These are phyloP conservation scores for Sporothrix brasiliensis DNA, from an alignment of 2,329 filamentous ascomycete genomes.

Conservation along the genomic window DNA sequence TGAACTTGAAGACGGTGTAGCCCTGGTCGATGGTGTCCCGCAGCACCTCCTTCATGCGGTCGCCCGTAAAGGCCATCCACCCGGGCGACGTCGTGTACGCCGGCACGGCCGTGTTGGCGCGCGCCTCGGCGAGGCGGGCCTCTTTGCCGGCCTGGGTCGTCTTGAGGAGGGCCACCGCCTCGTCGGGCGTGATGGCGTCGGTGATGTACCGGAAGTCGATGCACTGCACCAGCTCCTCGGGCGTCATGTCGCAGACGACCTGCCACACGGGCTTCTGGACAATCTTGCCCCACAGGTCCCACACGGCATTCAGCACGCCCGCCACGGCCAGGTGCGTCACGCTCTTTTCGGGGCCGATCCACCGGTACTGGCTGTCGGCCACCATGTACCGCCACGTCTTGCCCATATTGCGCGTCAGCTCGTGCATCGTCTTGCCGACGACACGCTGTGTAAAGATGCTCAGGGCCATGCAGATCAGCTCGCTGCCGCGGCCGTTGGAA, in stretches of 20 bases:
- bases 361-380: conserved; percentile 84
- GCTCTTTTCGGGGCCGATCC: conserved; percentile 93
- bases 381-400: conserved; percentile 91
- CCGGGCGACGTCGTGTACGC: conserved; percentile 90
- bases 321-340: conserved; percentile 90
- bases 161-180: conserved; percentile 72
- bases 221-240: conserved; percentile 81
- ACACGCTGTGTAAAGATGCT: conserved; percentile 77
- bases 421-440: conserved; percentile 72
- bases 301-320: conserved; percentile 86
- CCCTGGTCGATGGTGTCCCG: conserved; percentile 75
- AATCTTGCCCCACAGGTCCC: conserved; percentile 90
- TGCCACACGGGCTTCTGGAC: conserved; percentile 87
- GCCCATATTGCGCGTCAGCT: conserved; percentile 79
- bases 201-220: conserved; percentile 96
- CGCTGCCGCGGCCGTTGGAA: conserved; percentile 86
- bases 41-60: conserved; percentile 78
- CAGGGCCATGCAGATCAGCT: conserved; percentile 87
- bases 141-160: conserved; percentile 69
- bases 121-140: conserved; percentile 71
- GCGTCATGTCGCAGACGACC: conserved; percentile 85
- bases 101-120: conserved; percentile 74
- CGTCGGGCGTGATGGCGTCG: conserved; percentile 85
- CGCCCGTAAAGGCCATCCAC: conserved; percentile 88
- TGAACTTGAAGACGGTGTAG: conserved; percentile 87